Conservation (phyloP, 163 green algal genomes). For the Coccomyxa subellipsoidea region DNA sequence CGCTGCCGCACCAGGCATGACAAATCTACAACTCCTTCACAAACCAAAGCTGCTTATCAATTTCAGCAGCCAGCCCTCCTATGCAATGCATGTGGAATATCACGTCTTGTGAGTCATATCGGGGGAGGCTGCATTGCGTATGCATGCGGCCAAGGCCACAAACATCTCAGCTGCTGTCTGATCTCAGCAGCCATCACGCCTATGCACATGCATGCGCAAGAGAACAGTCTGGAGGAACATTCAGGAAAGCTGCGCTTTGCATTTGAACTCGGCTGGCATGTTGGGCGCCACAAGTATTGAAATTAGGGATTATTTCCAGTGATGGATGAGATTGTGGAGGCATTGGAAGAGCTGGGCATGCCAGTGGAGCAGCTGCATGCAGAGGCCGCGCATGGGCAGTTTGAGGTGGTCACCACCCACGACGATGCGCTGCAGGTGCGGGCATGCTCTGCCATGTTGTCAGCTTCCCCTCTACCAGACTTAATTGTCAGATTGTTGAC, state of each 20-base stretch:
- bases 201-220: no score
- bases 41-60: background rate
- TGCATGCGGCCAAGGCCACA: background rate
- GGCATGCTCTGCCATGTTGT: no score
- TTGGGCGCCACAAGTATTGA: background rate
- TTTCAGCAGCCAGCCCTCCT: background rate
- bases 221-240: no score
- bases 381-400: constrained; percentile 66
- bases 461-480: no score
- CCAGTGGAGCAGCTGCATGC: constrained; percentile 59
- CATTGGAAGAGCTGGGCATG: constrained; percentile 42
- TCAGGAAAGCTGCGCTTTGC: no score
- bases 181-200: no score
- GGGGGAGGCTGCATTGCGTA: background rate
- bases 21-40: background rate
- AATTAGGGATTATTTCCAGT: constrained; percentile 28
- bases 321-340: constrained; percentile 47
- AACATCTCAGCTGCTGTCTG: background rate
- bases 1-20: background rate
- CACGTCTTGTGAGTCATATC: background rate
- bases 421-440: background rate
- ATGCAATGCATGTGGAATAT: background rate
- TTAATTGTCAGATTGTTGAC: background rate
- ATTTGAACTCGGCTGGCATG: no score
- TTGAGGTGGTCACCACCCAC: constrained; percentile 48